These are phyloP conservation scores for Cercospora berteroae DNA, from an alignment of 2,329 filamentous ascomycete genomes.

Conservation along the genomic window DNA sequence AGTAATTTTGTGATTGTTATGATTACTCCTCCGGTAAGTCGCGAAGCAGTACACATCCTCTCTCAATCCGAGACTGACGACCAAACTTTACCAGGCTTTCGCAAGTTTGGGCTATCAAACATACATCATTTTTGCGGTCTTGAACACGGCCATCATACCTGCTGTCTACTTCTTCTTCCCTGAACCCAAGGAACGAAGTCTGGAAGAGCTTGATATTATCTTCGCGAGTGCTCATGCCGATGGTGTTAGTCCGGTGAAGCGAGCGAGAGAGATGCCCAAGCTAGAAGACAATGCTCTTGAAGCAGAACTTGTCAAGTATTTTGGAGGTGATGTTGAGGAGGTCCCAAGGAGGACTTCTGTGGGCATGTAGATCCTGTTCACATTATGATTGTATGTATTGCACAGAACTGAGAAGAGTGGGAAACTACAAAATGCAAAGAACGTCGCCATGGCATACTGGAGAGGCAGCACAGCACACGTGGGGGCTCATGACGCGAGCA, in stretches of 20 bases:
- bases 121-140: constrained; percentile 50
- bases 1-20: constrained; percentile 25
- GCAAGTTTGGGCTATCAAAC: constrained; percentile 32
- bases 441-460: background rate
- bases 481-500: background rate
- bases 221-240: constrained; percentile 15
- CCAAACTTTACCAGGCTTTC: background rate
- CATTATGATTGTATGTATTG: background rate
- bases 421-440: background rate
- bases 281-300: background rate
- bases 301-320: constrained; percentile 8
- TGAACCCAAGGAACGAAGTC: constrained; percentile 23
- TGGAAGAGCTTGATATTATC: constrained; percentile 29
- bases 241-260: constrained; percentile 7
- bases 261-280: constrained; percentile 8
- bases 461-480: background rate
- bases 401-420: background rate
- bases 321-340: constrained; percentile 12
- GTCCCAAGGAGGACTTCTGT: constrained; percentile 6
- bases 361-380: background rate
- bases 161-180: constrained; percentile 46
- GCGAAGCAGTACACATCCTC: constrained; percentile 10
- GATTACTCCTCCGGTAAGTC: constrained; percentile 47
- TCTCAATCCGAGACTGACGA: constrained; percentile 52
- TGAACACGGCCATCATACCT: constrained; percentile 19